A percentile compares a stretch with the other conserved stretches of the same genome.
phyloP scores from a whole-genome alignment of 495 filamentous ascomycete species.

The Cercophora sp. region DNA sequence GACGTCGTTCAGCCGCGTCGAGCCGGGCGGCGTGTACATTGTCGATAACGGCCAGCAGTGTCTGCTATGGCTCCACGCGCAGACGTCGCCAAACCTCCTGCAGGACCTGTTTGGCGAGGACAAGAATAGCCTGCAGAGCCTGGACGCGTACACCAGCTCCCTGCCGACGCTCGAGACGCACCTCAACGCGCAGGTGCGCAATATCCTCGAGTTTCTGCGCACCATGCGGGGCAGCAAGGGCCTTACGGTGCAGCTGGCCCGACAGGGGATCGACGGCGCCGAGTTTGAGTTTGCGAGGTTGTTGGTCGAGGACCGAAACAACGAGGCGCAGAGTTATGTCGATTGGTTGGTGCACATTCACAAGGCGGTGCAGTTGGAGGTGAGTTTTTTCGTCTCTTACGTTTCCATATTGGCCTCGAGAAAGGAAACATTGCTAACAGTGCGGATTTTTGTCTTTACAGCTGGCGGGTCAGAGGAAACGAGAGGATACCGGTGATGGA shows the following conservation, averaged over 20 bases:
- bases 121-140: constrained; percentile 61
- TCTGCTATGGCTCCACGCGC: constrained; percentile 86
- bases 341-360: constrained; percentile 98
- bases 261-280: constrained; percentile 90
- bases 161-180: constrained; percentile 83
- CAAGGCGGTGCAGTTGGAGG: constrained; percentile 85
- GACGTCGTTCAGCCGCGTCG: constrained; percentile 85
- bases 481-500: constrained; percentile 58
- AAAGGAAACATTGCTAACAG: no score
- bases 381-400: no score
- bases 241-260: constrained; percentile 81
- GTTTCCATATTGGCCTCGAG: no score
- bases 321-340: constrained; percentile 95
- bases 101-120: constrained; percentile 85
- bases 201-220: constrained; percentile 82
- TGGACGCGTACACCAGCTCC: constrained; percentile 76
- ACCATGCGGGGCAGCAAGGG: constrained; percentile 80
- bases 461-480: constrained; percentile 72
- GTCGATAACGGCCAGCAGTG: constrained; percentile 94
- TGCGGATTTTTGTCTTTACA: no score
- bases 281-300: constrained; percentile 94
- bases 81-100: constrained; percentile 71
- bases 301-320: constrained; percentile 92
- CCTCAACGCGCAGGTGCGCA: constrained; percentile 90
- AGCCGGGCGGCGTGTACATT: constrained; percentile 93